Evolutionary conservation across 768 basidiomycete species (phyloP).

Genomic region (Melanogaster broomeanus): DNA sequence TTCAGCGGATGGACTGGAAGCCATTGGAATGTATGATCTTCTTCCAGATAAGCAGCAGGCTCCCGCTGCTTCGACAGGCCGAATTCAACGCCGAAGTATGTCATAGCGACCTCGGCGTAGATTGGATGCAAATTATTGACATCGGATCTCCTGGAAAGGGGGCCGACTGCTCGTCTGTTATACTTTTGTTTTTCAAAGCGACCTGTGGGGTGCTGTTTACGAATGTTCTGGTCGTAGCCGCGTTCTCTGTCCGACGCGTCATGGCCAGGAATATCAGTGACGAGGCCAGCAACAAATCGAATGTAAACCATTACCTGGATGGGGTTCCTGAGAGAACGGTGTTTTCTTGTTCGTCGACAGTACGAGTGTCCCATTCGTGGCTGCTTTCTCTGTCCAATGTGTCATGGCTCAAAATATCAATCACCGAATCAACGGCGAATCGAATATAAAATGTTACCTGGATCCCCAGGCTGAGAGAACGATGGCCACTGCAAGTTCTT

Average conservation of each 20-base stretch:
- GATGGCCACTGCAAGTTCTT: neutral
- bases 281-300: too few relatives aligned
- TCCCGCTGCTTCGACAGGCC: neutral
- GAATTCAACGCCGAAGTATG: conserved; percentile 1
- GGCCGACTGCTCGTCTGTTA: neutral
- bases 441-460: neutral
- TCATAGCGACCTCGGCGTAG: conserved; percentile 1
- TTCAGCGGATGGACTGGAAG: neutral
- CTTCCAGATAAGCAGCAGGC: conserved; percentile 2
- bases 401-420: neutral
- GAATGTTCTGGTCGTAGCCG: too few relatives aligned
- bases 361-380: too few relatives aligned
- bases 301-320: too few relatives aligned
- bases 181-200: too few relatives aligned
- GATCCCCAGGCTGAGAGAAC: neutral
- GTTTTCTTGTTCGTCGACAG: too few relatives aligned
- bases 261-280: too few relatives aligned
- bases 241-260: too few relatives aligned
- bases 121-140: neutral
- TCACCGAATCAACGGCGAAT: neutral
- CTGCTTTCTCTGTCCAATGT: neutral
- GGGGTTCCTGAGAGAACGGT: too few relatives aligned
- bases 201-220: neutral
- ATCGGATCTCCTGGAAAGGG: neutral
- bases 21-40: neutral